Conservation (phyloP, 148 eudicot genomes). For the Silene conica region DNA sequence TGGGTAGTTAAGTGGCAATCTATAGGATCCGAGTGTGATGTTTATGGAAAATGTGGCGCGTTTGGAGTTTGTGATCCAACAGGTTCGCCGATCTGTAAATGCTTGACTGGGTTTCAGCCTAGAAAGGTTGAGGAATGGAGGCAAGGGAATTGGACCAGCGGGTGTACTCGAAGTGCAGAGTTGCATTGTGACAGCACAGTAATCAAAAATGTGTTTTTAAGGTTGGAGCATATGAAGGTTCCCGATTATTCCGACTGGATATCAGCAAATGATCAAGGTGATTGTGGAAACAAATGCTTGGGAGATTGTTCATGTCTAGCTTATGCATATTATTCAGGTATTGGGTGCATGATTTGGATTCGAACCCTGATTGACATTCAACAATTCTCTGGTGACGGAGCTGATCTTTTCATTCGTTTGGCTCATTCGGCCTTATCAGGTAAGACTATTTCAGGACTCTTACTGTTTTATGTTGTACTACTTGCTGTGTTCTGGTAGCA, state of each 20-base stretch:
- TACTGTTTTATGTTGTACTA: too few relatives aligned
- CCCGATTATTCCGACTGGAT: conserved; percentile 25
- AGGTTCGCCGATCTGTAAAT: conserved; percentile 30
- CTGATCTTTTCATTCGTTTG: conserved; percentile 35
- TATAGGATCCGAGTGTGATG: conserved; percentile 27
- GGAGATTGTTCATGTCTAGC: conserved; percentile 28
- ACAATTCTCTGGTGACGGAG: conserved; percentile 20
- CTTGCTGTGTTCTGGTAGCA: too few relatives aligned
- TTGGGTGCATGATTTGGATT: conserved; percentile 46
- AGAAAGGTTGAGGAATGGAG: conserved; percentile 27
- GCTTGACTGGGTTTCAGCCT: conserved; percentile 37
- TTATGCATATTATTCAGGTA: conserved; percentile 7
- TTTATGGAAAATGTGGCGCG: conserved; percentile 39
- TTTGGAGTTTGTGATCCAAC: conserved; percentile 23
- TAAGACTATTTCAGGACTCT: too few relatives aligned
- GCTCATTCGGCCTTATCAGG: conserved; percentile 27
- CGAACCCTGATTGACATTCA: conserved; percentile 36
- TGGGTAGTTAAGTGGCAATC: too few relatives aligned
- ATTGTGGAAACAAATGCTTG: conserved; percentile 31
- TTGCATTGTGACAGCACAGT: conserved; percentile 29
- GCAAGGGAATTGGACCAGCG: conserved; percentile 30
- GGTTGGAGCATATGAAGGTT: conserved; percentile 22
- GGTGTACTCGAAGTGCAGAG: conserved; percentile 30
- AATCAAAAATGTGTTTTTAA: conserved; percentile 33
- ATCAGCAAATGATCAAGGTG: conserved; percentile 12